Evolutionary conservation across 176 grass and related monocot genomes (phyloP), one percentile per base, ranked within the genome.

Genomic region (Rhipidocladum racemiflorum): DNA sequence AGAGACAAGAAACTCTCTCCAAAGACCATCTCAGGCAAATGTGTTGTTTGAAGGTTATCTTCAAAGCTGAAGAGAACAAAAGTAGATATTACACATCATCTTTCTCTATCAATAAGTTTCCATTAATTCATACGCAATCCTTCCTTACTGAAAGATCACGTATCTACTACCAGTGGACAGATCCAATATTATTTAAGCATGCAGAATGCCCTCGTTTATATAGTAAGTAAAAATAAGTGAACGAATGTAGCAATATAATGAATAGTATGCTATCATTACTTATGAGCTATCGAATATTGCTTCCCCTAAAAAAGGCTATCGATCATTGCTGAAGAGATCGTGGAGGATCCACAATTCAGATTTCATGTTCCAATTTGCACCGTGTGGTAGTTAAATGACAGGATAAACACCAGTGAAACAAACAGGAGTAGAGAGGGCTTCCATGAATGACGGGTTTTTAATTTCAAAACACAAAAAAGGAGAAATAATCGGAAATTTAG

Each of bases 21-120:
- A 80, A 98, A 98, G 44, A 98, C 90, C 92, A 98, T 98, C 77
- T 98, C 96, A 43, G 96, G 92, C 51, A 98, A 95, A 89, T 98
- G 92, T 30, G 85, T 87, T 10, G 88, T 90, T 74, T 88, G 65
- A 74, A 98, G 90, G 50, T 87, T 72, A 79, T 93, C 87, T 91
- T 95, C 96, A 49, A 63, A 93, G 61, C 96, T 98, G 76, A 83
- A 9, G 53, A 85, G 53, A 78, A 89, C 13, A 51, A 10, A 55
- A 55, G 50, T 54, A 54, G 51, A 21, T 54, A 54, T 54, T 54
- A 55, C 53, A 55, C 8, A 55, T 55, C 20, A n/a, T 20, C 10
- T 75, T 10, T 16, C 25, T 55, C 1, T 44, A 17, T 46, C 5
- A 42, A 14, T 25, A 84, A 4, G 55, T 67, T 73, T 20, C 29